phyloP scores from a whole-genome alignment of 2,329 filamentous ascomycete species.

The Botrytis galanthina region DNA sequence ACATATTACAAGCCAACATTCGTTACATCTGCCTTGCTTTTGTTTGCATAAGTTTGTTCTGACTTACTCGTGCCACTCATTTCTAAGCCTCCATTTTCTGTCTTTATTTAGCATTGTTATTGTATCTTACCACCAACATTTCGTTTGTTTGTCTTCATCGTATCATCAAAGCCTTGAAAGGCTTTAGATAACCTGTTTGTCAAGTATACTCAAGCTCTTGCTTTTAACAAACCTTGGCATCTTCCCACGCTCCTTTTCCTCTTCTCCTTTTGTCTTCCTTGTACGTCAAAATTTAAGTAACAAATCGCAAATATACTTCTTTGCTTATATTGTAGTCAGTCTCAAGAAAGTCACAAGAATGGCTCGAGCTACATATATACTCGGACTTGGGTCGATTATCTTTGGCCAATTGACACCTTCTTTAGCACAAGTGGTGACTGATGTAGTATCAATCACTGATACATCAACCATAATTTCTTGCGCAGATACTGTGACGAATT shows the following conservation, averaged over 20 bases:
- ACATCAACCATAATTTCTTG: slow-evolving; percentile 16
- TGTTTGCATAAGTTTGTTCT: slow-evolving; percentile 13
- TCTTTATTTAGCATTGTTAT: not conserved
- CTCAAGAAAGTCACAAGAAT: not conserved
- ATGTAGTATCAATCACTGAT: slow-evolving; percentile 8
- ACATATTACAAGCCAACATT: slow-evolving; percentile 13
- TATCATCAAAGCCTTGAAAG: not conserved
- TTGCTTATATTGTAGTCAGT: not conserved
- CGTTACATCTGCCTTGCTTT: not conserved
- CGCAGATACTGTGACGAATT: slow-evolving; percentile 14
- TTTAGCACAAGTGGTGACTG: not conserved
- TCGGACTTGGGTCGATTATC: slow-evolving; percentile 1
- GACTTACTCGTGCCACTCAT: not conserved
- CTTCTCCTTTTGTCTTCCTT: not conserved
- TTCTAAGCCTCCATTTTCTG: not conserved
- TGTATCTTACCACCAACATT: not conserved
- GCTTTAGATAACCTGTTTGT: slow-evolving; percentile 1
- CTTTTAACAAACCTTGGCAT: slow-evolving; percentile 1
- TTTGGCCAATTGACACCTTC: slow-evolving; percentile 6
- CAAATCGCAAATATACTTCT: not conserved
- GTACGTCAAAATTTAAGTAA: not conserved
- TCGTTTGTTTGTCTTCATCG: not conserved
- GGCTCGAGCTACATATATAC: slow-evolving; percentile 3
- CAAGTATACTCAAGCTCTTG: not conserved
- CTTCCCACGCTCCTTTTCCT: not conserved